Evolutionary conservation across 345 rosid species (phyloP).

Genomic region (Lepidium didymum): DNA sequence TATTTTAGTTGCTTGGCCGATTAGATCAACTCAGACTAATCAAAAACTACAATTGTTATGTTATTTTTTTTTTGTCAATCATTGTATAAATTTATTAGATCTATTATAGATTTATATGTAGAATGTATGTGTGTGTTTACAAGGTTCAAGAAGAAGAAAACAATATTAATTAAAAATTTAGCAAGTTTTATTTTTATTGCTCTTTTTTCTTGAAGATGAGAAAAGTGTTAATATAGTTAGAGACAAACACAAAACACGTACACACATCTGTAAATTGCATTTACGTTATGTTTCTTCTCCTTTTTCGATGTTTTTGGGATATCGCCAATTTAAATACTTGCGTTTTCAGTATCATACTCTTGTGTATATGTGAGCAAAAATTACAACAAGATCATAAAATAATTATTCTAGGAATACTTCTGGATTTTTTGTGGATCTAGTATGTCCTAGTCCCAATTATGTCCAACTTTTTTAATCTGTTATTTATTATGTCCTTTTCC

Average conservation of each 20-base stretch:
- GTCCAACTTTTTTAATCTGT: not conserved
- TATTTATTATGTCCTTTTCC: not conserved
- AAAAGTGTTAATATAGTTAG: constrained; percentile 33
- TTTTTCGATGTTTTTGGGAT: constrained; percentile 14
- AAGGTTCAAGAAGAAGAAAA: not conserved
- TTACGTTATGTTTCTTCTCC: constrained; percentile 36
- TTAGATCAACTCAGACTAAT: not conserved
- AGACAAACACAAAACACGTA: constrained; percentile 69
- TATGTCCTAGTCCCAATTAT: not conserved
- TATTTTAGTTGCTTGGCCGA: not conserved
- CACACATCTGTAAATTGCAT: constrained; percentile 36
- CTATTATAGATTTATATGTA: not conserved
- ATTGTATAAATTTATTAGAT: not conserved
- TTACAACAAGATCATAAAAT: not conserved
- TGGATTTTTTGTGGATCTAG: not conserved
- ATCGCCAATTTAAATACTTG: constrained; percentile 13
- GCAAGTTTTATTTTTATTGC: not conserved
- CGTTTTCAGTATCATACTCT: constrained; percentile 3
- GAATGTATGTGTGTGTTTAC: not conserved
- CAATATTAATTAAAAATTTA: not conserved
- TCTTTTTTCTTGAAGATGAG: constrained; percentile 21
- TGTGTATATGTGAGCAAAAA: not conserved
- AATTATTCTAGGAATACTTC: not conserved
- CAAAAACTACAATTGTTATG: not conserved
- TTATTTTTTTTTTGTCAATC: not conserved